Percentiles rank a stretch among this genome's conserved stretches.
Conservation (phyloP, 495 filamentous ascomycete species). For the Penicillium riverlandense region DNA sequence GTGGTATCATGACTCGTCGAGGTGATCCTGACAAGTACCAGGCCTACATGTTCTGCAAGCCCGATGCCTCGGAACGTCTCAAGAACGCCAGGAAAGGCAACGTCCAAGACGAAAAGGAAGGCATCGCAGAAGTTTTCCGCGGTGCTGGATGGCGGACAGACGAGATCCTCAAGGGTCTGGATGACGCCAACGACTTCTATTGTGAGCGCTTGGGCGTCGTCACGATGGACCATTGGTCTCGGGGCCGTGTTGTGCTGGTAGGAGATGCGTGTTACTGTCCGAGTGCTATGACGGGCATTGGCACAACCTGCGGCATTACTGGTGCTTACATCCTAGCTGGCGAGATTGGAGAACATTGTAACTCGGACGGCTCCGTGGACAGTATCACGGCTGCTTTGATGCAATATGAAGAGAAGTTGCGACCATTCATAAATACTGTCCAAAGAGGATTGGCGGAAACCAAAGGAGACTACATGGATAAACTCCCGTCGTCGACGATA, state of each 20-base stretch:
- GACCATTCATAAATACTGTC: conserved; percentile 34
- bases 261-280: conserved; percentile 52
- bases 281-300: conserved; percentile 40
- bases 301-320: conserved; percentile 36
- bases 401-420: conserved; percentile 32
- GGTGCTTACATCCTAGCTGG: conserved; percentile 49
- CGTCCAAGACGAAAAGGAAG: conserved; percentile 26
- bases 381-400: conserved; percentile 22
- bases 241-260: conserved; percentile 41
- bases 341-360: conserved; percentile 34
- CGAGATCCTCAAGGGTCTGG: conserved; percentile 31
- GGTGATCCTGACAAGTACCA: conserved; percentile 26
- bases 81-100: conserved; percentile 5
- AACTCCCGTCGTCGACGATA: conserved; percentile 16
- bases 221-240: conserved; percentile 34
- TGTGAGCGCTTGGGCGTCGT: conserved; percentile 29
- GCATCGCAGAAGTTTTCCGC: conserved; percentile 28
- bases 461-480: conserved; percentile 10
- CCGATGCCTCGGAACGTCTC: conserved; percentile 14
- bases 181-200: conserved; percentile 42
- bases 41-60: conserved; percentile 27
- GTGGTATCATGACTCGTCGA: conserved; percentile 30
- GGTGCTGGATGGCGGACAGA: conserved; percentile 39
- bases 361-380: neutral
- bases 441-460: conserved; percentile 14